Base-by-base conservation (phyloP, 2,329 filamentous ascomycete genomes). In the Pseudogymnoascus sp. region DNA sequence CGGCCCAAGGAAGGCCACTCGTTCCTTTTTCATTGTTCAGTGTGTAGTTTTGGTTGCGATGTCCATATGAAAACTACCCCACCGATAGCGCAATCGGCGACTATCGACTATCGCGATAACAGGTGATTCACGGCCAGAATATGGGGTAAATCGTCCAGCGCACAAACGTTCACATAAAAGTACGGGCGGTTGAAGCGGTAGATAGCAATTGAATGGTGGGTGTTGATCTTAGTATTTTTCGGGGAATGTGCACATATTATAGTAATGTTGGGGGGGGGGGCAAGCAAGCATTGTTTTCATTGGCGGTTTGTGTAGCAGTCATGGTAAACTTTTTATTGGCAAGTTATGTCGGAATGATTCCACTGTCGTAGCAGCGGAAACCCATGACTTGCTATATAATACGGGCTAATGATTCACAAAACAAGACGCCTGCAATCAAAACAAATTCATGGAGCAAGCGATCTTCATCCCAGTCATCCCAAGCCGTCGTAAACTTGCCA, bases 1-100 rank as follows among this genome's bases (percentile, higher is more conserved):
- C 3, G 86, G 86, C 6, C 86, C 86, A 30, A 89, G 73, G 69
- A 84, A 89, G 41, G 84, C 80, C 25, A 84, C 74, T 37, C 65
- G 65, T 41, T 63, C 62, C 58, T 58, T 58, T 14, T 38, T 20
- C 59, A 61, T 61, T 11, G 14, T 59, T 54, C 18, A 37, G 16
- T 60, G 8, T 16, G 37, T 37, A 20, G 57, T 38, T 58, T 58
- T 58, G 35, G 50, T 59, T 38, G 41, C 14, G 36, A 50, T 60
- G 58, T 22, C 41, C 30, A 43, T 20, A 38, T 61, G 37, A 43
- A 37, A 62, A 35, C 38, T 61, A 38, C 30, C 58, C 41, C 50
- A 58, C 28, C 47, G 47, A 54, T 54, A 54, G 47, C 47, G 47
- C 28, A 54, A 54, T 54, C 47, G 47, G 25, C 25, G 28, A 54